phyloP scores from a whole-genome alignment of 768 basidiomycete genomes.

The Tubosaeta sp. region DNA sequence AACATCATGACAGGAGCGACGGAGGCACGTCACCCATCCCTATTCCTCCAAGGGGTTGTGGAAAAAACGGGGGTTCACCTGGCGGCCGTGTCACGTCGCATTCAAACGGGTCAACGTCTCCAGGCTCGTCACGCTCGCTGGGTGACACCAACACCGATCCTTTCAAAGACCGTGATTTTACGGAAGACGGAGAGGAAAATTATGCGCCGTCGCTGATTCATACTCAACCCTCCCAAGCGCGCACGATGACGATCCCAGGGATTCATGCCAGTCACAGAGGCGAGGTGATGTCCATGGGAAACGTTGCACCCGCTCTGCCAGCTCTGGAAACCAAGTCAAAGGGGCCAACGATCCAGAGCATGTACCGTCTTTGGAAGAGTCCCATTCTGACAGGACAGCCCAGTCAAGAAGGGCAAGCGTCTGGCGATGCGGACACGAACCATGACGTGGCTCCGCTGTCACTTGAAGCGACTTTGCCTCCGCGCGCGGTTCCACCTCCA shows the following conservation, averaged over 20 bases:
- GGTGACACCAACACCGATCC: constrained; percentile 22
- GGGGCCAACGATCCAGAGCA: constrained; percentile 57
- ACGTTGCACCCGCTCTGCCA: constrained; percentile 49
- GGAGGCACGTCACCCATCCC: constrained; percentile 31
- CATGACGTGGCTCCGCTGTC: constrained; percentile 29
- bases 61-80: constrained; percentile 23
- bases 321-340: constrained; percentile 36
- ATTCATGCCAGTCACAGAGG: constrained; percentile 84
- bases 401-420: constrained; percentile 13
- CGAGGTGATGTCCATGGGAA: constrained; percentile 83
- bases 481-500: constrained; percentile 34
- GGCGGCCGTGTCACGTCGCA: constrained; percentile 19
- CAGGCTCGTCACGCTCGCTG: constrained; percentile 33
- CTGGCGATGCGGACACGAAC: constrained; percentile 16
- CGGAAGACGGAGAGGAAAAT: constrained; percentile 27
- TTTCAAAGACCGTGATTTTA: constrained; percentile 31
- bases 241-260: constrained; percentile 82
- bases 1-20: constrained; percentile 22
- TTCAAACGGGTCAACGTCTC: constrained; percentile 25
- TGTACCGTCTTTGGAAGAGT: constrained; percentile 74
- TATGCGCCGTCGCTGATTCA: constrained; percentile 51
- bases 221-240: constrained; percentile 68
- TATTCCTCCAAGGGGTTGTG: constrained; percentile 26
- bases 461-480: constrained; percentile 20
- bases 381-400: constrained; percentile 35